phyloP scores from a whole-genome alignment of 23 red algal genomes.

The Porphyridium purpureum region DNA sequence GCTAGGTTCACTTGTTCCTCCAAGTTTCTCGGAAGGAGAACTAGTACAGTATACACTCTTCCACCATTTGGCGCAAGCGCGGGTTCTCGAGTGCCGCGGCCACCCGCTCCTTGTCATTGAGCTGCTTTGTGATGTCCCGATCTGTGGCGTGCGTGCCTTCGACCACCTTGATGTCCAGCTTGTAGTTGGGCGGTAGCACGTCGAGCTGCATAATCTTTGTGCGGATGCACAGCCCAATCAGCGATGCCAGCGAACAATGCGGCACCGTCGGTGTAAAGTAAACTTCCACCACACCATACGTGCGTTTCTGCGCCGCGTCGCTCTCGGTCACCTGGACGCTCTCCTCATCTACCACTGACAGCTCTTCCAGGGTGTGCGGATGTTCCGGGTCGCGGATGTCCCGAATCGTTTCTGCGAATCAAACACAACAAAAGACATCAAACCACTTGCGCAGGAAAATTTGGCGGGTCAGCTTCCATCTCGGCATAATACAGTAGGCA shows the following conservation, averaged over 20 bases:
- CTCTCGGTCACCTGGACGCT: conserved; percentile 21
- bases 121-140: conserved; percentile 78
- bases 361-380: conserved; percentile 86
- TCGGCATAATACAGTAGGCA: no score
- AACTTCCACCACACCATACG: conserved; percentile 33
- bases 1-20: no score
- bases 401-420: conserved; percentile 44
- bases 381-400: conserved; percentile 98
- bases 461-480: no score
- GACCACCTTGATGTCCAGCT: conserved; percentile 47
- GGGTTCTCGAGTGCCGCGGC: conserved; percentile 87
- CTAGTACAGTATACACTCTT: conserved; percentile 60
- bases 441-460: no score
- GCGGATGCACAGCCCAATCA: conserved; percentile 81
- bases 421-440: neutral
- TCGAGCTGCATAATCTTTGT: conserved; percentile 10
- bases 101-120: conserved; percentile 86
- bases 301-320: conserved; percentile 9
- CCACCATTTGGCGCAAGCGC: conserved; percentile 33
- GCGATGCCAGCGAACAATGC: conserved; percentile 74
- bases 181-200: conserved; percentile 14
- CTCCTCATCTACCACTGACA: conserved; percentile 48
- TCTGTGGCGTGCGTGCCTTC: conserved; percentile 46
- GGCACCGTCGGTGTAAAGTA: conserved; percentile 86
- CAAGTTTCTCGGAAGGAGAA: no score